phyloP scores from a whole-genome alignment of 257 asterid species.

The Solanum piurae region DNA sequence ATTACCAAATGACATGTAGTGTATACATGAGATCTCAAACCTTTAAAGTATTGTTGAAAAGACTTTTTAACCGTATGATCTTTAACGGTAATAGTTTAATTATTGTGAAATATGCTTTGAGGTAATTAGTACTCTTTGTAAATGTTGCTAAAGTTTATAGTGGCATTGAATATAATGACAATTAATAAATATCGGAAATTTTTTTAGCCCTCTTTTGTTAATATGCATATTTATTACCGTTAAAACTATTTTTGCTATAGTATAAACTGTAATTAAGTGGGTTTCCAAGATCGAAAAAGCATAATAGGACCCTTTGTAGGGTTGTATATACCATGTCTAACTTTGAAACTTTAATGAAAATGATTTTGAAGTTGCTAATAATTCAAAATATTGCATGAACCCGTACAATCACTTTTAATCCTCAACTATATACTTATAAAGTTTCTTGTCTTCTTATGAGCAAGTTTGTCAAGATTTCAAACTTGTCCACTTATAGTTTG shows the following conservation, averaged over 20 bases:
- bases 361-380: not conserved
- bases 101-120: no score
- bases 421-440: not conserved
- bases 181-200: no score
- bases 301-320: not conserved
- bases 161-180: not conserved
- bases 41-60: not conserved
- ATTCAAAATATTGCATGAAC: slow-evolving; percentile 10
- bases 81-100: not conserved
- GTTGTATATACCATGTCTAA: not conserved
- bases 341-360: not conserved
- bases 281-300: not conserved
- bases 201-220: not conserved
- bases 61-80: not conserved
- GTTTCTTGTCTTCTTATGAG: not conserved
- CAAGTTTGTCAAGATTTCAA: not conserved
- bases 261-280: not conserved
- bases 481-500: not conserved
- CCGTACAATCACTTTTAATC: slow-evolving; percentile 6
- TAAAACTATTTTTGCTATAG: no score
- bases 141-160: not conserved
- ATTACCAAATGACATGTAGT: not conserved
- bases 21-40: not conserved
- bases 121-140: not conserved
- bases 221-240: not conserved